These are phyloP conservation scores for Pachysandra terminalis DNA, from an alignment of 164 flowering plant species.

Conservation along the genomic window DNA sequence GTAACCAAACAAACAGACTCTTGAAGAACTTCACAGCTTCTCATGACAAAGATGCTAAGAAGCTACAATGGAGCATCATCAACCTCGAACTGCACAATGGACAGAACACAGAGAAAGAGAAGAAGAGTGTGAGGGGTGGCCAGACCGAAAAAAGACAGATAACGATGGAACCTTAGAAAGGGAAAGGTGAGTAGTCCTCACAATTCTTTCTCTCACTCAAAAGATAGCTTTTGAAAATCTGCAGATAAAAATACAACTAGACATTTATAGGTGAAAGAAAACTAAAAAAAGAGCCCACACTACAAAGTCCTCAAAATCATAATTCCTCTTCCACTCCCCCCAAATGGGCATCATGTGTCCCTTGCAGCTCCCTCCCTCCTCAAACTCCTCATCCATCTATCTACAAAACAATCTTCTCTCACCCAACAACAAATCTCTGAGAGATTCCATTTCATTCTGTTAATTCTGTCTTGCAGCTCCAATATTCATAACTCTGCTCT, in stretches of 20 bases:
- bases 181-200: neutral
- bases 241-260: too few species aligned
- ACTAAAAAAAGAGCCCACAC: neutral
- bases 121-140: too few species aligned
- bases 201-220: neutral
- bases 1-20: too few species aligned
- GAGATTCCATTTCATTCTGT: neutral
- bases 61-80: too few species aligned
- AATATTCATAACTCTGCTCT: conserved; percentile 8
- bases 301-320: conserved; percentile 1
- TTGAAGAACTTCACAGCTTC: too few species aligned
- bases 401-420: too few species aligned
- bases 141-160: neutral
- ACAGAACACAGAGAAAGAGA: too few species aligned
- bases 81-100: neutral
- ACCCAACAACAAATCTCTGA: neutral
- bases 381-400: neutral
- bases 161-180: neutral
- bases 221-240: neutral
- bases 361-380: conserved; percentile 4
- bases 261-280: too few species aligned
- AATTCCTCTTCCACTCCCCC: conserved; percentile 8
- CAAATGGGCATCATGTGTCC: conserved; percentile 17
- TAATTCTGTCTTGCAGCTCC: conserved; percentile 5
- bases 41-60: too few species aligned